Evolutionary conservation across 169 alveolate species (phyloP), one percentile per base, ranked within the genome.

Genomic region (Cytauxzoon felis): DNA sequence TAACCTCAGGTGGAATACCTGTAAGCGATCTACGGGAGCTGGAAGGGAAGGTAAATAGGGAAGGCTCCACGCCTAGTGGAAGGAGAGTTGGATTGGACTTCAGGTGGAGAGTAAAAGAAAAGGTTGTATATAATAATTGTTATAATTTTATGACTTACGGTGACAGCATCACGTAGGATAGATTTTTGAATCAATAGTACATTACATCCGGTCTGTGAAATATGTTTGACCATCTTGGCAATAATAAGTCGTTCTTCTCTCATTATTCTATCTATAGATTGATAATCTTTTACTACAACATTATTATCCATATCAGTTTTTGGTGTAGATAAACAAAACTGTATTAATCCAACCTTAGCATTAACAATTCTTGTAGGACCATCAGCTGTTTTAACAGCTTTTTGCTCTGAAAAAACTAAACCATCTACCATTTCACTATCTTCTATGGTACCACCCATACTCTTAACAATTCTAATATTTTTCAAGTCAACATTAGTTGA

Each of bases 281-380:
- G 91, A 78, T 95, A 95, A 80, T 95, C 98, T 69, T 94, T 92
- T 2, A 95, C 95, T 26, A 90, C 92, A 42, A 97, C 92, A 70
- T 92, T 93, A 84, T 96, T 96, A 76, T 97, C 99, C 96, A 97
- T 94, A 80, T 98, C 99, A 2, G 99, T 97, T 87, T 98, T 98
- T 5, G 99, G 99, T 30, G 98, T 95, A 1, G 99, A 94, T 16
- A 98, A 91, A 80, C 99, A 96, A 91, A 98, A 97, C 86, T 98
- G 98, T 40, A 98, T 93, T 30, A 98, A 88, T 36, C 98, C 99
- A 47, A 96, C 94, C 73, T 95, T 96, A 6, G 99, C 98, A 78
- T 95, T 90, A 43, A 84, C 87, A 19, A 96, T 80, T 57, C 93
- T 88, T 16, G 96, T 71, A 21, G 99, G 98, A 1, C 98, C 99